Conservation (phyloP, 1,139 yeast species). For the Magnusiomyces sp. region DNA sequence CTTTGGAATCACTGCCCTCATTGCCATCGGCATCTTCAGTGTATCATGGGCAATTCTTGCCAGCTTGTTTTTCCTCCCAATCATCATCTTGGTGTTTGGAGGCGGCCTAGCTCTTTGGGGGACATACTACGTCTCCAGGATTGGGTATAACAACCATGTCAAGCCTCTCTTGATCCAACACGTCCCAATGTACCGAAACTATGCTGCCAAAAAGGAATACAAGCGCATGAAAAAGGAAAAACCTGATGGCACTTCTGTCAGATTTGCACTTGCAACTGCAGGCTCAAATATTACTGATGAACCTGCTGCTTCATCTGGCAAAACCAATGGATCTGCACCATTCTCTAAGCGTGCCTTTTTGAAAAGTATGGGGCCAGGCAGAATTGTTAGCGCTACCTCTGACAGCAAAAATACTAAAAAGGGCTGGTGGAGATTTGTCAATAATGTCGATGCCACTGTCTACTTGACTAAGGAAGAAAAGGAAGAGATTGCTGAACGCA, state of each 20-base stretch:
- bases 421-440: conserved; percentile 3
- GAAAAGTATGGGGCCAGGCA: conserved; percentile 1
- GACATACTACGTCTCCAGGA: background rate
- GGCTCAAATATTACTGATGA: background rate
- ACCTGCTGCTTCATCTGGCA: background rate
- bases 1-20: background rate
- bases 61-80: background rate
- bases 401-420: background rate
- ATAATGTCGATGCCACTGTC: conserved; percentile 1
- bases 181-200: background rate
- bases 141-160: background rate
- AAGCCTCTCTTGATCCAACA: background rate
- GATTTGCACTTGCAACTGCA: background rate
- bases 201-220: background rate
- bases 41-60: background rate
- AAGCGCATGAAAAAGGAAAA: background rate
- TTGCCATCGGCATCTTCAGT: background rate
- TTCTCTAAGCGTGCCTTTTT: no score
- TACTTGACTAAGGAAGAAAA: background rate
- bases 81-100: background rate
- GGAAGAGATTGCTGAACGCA: background rate
- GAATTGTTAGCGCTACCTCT: background rate
- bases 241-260: background rate
- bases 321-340: no score
- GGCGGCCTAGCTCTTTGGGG: background rate